Evolutionary conservation across 495 filamentous ascomycete genomes (phyloP).

Genomic region (Aspergillus saccharolyticus): DNA sequence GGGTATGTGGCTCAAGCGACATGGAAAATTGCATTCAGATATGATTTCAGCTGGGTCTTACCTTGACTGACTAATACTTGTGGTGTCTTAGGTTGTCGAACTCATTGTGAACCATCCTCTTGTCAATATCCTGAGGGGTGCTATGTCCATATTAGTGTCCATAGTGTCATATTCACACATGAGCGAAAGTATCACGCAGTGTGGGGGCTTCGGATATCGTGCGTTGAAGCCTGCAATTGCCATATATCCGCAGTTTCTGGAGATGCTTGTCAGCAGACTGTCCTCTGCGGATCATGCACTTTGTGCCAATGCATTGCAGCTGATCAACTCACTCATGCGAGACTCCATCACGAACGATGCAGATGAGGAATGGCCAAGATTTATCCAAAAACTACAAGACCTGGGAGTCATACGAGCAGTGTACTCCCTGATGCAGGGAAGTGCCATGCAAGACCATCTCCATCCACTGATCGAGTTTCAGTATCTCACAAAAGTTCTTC

Average conservation of each 20-base stretch:
- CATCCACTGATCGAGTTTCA: slow-evolving; percentile 93
- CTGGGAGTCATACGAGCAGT: slow-evolving; percentile 90
- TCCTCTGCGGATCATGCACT: slow-evolving; percentile 93
- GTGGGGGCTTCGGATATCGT: slow-evolving; percentile 70
- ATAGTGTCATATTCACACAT: slow-evolving; percentile 79
- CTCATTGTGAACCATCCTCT: slow-evolving; percentile 92
- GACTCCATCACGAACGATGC: slow-evolving; percentile 78
- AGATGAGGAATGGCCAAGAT: slow-evolving; percentile 82
- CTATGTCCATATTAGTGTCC: slow-evolving; percentile 92
- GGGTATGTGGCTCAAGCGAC: slow-evolving; percentile 45
- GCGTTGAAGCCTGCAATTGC: slow-evolving; percentile 90
- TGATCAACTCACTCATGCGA: slow-evolving; percentile 92
- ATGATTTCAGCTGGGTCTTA: not conserved
- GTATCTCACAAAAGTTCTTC: slow-evolving; percentile 79
- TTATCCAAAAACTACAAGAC: slow-evolving; percentile 90
- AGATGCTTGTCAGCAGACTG: slow-evolving; percentile 83
- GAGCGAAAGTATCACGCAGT: slow-evolving; percentile 34
- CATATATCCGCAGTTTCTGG: slow-evolving; percentile 86
- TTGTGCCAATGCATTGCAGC: slow-evolving; percentile 89
- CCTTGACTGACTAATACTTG: not conserved
- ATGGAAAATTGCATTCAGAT: not conserved
- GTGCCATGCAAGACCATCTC: slow-evolving; percentile 86
- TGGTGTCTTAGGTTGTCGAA: slow-evolving; percentile 67
- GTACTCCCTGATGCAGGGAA: slow-evolving; percentile 87
- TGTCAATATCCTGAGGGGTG: slow-evolving; percentile 93